Evolutionary conservation across 1,139 yeast species (phyloP).

Genomic region (Suhomyces anneliseae): DNA sequence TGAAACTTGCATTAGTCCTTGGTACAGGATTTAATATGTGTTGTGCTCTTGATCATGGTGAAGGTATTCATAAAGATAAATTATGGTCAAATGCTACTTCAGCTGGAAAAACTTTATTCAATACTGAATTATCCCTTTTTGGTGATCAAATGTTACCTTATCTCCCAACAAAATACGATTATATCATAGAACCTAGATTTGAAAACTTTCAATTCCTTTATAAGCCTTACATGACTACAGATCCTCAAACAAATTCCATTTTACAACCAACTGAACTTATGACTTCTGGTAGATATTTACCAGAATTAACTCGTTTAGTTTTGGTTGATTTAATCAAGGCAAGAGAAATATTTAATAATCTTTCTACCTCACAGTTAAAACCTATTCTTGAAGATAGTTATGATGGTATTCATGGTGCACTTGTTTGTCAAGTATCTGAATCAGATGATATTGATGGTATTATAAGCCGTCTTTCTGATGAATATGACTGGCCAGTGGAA

Average conservation of each 20-base stretch:
- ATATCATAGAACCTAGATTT: conserved; percentile 37
- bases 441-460: conserved; percentile 23
- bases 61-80: conserved; percentile 23
- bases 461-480: conserved; percentile 19
- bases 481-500: conserved; percentile 24
- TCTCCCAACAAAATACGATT: conserved; percentile 40
- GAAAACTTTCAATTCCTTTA: conserved; percentile 23
- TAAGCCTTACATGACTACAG: conserved; percentile 36
- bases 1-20: conserved; percentile 44
- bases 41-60: conserved; percentile 31
- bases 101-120: conserved; percentile 27
- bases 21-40: conserved; percentile 50
- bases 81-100: conserved; percentile 16
- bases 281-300: conserved; percentile 57
- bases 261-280: conserved; percentile 58
- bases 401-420: conserved; percentile 44
- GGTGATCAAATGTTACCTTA: conserved; percentile 34
- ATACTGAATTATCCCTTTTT: conserved; percentile 44
- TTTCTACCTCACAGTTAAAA: conserved; percentile 10
- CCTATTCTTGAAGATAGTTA: conserved; percentile 19
- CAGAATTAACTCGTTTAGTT: conserved; percentile 50
- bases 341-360: conserved; percentile 31
- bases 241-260: conserved; percentile 30
- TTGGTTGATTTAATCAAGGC: conserved; percentile 33
- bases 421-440: conserved; percentile 41